Evolutionary conservation across 352 stramenopile species (phyloP).

Genomic region (Blastocystis sp.): DNA sequence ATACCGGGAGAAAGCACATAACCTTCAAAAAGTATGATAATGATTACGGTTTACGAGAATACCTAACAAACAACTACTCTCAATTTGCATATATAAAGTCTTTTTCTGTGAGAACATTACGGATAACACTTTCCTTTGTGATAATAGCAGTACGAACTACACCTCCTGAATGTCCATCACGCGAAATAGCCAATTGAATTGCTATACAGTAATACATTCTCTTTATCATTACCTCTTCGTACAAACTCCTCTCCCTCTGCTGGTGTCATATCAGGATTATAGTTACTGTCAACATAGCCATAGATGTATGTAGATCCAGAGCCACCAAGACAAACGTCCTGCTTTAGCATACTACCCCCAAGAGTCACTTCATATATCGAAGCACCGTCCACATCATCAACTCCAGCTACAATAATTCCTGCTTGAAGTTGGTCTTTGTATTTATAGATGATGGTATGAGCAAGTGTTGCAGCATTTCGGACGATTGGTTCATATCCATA

Average conservation of each 20-base stretch:
- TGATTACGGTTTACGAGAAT: too few relatives aligned
- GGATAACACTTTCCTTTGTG: not conserved
- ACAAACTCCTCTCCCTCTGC: conserved; percentile 66
- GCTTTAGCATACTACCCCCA: conserved; percentile 49
- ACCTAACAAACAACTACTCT: conserved; percentile 21
- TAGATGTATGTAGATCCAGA: conserved; percentile 67
- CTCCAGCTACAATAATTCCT: conserved; percentile 57
- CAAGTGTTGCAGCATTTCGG: conserved; percentile 49
- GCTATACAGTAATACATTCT: not conserved
- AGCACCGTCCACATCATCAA: conserved; percentile 59
- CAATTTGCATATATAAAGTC: conserved; percentile 61
- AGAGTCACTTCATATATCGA: conserved; percentile 66
- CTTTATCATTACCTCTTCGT: conserved; percentile 2
- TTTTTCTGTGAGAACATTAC: conserved; percentile 17
- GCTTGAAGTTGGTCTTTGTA: conserved; percentile 63
- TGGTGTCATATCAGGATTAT: conserved; percentile 44
- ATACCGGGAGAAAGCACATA: not conserved
- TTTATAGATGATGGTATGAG: conserved; percentile 59
- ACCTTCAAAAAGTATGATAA: too few relatives aligned
- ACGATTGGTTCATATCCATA: conserved; percentile 57
- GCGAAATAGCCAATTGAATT: conserved; percentile 64
- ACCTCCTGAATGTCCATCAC: conserved; percentile 65
- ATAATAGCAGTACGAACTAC: conserved; percentile 58
- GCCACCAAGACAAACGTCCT: conserved; percentile 54
- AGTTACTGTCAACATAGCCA: conserved; percentile 67